A percentile compares a stretch with the other conserved stretches of the same genome.
Evolutionary conservation across 2,329 filamentous ascomycete species (phyloP).

Genomic region (Aspergillus fijiensis): DNA sequence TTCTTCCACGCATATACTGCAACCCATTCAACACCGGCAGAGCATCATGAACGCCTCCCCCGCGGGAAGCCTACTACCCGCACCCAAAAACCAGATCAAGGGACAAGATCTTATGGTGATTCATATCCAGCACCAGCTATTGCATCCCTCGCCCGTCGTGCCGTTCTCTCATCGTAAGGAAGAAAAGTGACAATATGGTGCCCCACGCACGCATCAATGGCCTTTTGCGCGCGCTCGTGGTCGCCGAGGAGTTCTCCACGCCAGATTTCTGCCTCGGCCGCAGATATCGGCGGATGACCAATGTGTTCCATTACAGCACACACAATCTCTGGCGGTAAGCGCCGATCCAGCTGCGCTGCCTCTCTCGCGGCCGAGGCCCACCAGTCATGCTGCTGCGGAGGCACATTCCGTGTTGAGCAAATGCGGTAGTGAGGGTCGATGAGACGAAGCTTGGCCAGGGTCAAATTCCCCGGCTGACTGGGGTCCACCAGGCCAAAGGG

Average conservation of each 20-base stretch:
- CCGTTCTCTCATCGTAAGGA: neutral
- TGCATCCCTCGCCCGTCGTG: too few species aligned
- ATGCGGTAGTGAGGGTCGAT: too few species aligned
- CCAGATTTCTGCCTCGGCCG: neutral
- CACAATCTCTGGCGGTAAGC: neutral
- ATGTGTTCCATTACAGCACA: neutral
- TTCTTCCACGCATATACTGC: too few species aligned
- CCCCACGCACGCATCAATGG: neutral
- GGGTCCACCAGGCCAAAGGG: too few species aligned
- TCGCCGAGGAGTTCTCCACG: neutral
- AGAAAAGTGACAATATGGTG: neutral
- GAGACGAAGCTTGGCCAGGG: too few species aligned
- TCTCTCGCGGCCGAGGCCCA: neutral
- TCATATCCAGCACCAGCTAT: too few species aligned
- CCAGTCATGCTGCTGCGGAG: constrained; percentile 1
- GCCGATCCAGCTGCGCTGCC: neutral
- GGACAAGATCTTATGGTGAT: too few species aligned
- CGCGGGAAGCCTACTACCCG: too few species aligned
- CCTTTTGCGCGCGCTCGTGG: neutral
- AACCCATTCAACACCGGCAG: too few species aligned
- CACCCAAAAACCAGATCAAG: too few species aligned
- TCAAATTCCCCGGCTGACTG: too few species aligned
- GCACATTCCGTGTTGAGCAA: neutral
- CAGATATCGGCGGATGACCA: neutral
- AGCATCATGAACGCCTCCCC: too few species aligned